Base-by-base conservation (phyloP, 176 grass and related monocot species). In the Oryza longistaminata region DNA sequence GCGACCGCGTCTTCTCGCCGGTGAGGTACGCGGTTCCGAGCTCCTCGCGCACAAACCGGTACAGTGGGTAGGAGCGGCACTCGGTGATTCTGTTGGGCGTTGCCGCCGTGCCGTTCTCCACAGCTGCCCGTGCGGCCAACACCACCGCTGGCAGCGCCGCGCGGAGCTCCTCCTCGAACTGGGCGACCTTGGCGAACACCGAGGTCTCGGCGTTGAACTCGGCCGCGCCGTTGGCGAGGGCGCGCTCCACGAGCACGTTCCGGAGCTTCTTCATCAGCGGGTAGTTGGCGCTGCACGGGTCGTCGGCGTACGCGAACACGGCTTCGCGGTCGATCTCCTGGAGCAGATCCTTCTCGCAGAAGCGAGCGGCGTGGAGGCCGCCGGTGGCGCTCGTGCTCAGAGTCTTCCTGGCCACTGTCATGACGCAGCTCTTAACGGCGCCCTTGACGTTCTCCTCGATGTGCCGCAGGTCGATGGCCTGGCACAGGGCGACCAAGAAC, bases 251-350 rank as follows among this genome's bases (percentile, higher is more conserved):
- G 14, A 94, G 84, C 86, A 90, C 90, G 11, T 87, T 75, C 31
- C 89, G 79, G 29, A 94, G 60, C 92, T 94, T 94, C 89, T 89
- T 88, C 67, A 86, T 91, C 24, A 94, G 55, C 5, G 89, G 92
- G 77, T 94, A 94, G 76, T 90, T 94, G 11, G 67, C 12, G 83
- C 89, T 94, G 86, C 92, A 94, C 2, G 92, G 92, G 48, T 94
- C 92, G 17, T 94, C 92, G 3, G 92, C 92, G 19, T 94, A 94
- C 3, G 86, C 88, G 66, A 94, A 91, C 8, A 91, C 92, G 0
- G 90, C 85, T 43, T 94, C 89, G 15, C 84, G 80, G 25, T 94
- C 89, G 31, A 94, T 85, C 68, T 84, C 89, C 78, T 50, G 35
- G 48, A 94, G 88, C 35, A 94, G 24, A 33, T 94, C 92, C 71